Conservation (phyloP, 345 rosid genomes). For the Rhodomyrtus tomentosa region DNA sequence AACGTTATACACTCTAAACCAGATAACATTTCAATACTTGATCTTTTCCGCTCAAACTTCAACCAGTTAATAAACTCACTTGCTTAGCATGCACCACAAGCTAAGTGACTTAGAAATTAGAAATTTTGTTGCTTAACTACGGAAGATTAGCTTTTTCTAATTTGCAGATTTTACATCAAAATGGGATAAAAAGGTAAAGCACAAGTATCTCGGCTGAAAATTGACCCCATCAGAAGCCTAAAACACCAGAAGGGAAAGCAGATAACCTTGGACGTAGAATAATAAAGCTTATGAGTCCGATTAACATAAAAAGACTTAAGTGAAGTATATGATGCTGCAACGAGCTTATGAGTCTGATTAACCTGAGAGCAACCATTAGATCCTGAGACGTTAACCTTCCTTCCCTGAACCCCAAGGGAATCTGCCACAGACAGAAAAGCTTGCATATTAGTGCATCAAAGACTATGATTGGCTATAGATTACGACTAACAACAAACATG, state of each 20-base stretch:
- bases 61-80: background rate
- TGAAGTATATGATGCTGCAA: background rate
- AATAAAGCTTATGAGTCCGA: background rate
- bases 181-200: background rate
- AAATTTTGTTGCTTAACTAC: background rate
- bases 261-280: background rate
- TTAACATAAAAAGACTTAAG: background rate
- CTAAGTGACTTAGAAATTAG: background rate
- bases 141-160: background rate
- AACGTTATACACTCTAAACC: background rate
- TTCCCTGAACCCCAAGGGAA: constrained; percentile 93
- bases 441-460: background rate
- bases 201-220: background rate
- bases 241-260: background rate
- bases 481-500: background rate
- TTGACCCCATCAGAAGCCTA: background rate
- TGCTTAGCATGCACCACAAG: background rate
- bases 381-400: constrained; percentile 58
- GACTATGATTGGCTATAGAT: background rate
- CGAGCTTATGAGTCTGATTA: no score
- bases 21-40: background rate
- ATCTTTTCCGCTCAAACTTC: background rate
- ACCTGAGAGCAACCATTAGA: constrained; percentile 65
- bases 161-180: background rate
- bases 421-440: constrained; percentile 33